Evolutionary conservation across 2,329 filamentous ascomycete genomes (phyloP).

Genomic region (Neocucurbitaria cava): DNA sequence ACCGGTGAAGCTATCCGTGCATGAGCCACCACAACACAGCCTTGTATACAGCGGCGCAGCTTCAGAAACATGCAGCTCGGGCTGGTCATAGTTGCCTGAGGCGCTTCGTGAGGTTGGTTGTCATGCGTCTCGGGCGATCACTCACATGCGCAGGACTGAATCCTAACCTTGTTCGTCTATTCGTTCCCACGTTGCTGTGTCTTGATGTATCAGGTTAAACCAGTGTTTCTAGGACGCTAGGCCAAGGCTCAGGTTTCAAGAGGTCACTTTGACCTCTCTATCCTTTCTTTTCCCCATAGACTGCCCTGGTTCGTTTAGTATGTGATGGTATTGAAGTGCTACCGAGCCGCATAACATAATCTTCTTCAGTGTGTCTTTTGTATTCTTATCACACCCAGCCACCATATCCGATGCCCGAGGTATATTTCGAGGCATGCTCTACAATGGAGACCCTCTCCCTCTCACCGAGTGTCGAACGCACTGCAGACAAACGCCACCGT

Average conservation of each 20-base stretch:
- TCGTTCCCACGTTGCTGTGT: not conserved
- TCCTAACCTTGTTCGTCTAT: not conserved
- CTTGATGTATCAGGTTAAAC: not conserved
- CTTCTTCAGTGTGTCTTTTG: not conserved
- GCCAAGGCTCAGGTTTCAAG: not conserved
- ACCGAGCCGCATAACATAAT: not conserved
- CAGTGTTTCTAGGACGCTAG: not conserved
- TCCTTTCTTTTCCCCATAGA: not conserved
- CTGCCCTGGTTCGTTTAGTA: not conserved
- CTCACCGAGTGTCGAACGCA: slow-evolving; percentile 8
- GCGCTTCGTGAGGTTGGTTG: not conserved
- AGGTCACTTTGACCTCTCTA: not conserved
- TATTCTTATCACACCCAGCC: not conserved
- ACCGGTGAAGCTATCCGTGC: slow-evolving; percentile 10
- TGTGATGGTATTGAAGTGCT: not conserved
- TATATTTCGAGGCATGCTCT: not conserved
- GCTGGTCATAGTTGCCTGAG: not conserved
- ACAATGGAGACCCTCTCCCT: slow-evolving; percentile 5
- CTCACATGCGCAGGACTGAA: not conserved
- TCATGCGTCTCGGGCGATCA: not conserved
- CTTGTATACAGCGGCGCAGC: slow-evolving; percentile 7
- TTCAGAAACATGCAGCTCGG: not conserved
- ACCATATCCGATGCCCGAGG: not conserved
- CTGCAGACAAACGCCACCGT: slow-evolving; percentile 12
- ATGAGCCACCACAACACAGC: slow-evolving; percentile 12